phyloP scores from a whole-genome alignment of 2,329 filamentous ascomycete species.

The Claviceps sorghi region DNA sequence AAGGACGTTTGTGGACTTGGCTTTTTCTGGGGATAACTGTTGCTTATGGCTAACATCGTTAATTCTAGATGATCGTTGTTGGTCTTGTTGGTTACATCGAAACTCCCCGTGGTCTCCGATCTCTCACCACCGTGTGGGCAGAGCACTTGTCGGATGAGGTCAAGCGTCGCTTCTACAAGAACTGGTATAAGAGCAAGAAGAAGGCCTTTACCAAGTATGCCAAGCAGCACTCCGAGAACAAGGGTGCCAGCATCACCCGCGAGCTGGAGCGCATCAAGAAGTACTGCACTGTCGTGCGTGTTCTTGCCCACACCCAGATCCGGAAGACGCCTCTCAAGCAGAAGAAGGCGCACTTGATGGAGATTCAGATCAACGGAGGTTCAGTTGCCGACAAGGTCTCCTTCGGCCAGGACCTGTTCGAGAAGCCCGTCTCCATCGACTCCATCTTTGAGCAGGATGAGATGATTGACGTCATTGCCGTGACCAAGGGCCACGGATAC shows the following conservation, averaged over 20 bases:
- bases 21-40: constrained; percentile 10
- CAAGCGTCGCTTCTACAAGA: constrained; percentile 99
- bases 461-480: constrained; percentile 97
- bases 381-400: constrained; percentile 92
- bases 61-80: constrained; percentile 91
- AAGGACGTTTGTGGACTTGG: neutral
- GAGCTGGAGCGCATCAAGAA: constrained; percentile 99
- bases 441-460: constrained; percentile 98
- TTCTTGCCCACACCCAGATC: constrained; percentile 99
- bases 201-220: constrained; percentile 99
- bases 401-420: constrained; percentile 89
- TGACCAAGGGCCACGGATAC: constrained; percentile 99
- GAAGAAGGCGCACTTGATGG: constrained; percentile 99
- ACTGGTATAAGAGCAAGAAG: constrained; percentile 99
- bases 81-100: constrained; percentile 99
- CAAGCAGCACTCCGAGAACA: constrained; percentile 98
- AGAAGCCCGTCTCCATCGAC: constrained; percentile 93
- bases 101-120: constrained; percentile 97
- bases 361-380: constrained; percentile 99
- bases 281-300: constrained; percentile 99
- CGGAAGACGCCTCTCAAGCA: constrained; percentile 98
- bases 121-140: constrained; percentile 98
- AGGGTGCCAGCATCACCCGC: constrained; percentile 77
- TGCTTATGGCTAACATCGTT: constrained; percentile 57
- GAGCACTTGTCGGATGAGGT: constrained; percentile 98